Evolutionary conservation across 1,139 yeast species (phyloP), one percentile per base, ranked within the genome.

Genomic region (Yamadazyma kanchanaburiensis): DNA sequence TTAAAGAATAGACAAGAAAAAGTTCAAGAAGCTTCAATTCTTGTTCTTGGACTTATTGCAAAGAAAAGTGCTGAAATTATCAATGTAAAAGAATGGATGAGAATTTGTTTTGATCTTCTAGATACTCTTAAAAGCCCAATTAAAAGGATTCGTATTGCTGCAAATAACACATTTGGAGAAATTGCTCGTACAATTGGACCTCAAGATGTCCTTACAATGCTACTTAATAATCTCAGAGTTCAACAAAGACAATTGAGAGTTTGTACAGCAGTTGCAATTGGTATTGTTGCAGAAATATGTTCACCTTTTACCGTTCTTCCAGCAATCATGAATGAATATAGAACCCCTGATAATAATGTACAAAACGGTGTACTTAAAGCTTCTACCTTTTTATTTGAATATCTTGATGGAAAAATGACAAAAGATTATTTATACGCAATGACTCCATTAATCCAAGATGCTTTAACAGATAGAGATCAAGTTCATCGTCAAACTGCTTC

Each of bases 401-500:
- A 91, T 50, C 80, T 88, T 41, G 94, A 94, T 12, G 85, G 84
- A 6, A 33, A 49, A 12, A 68, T 80, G 63, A 81, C 95, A 0
- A 73, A 77, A 25, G 95, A 87, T 49, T 91, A 94, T 49, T 69
- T 91, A 21, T 87, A 82, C 53, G 80, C 95, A 0, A 75, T 86
- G 2, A 69, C 86, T 0, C 94, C 96, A 0, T 57, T 94, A 25
- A 45, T 94, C 12, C 95, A 88, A 48, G 95, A 91, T 59, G 97
- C 97, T 0, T 61, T 94, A 24, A 84, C 88, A 0, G 96, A 89
- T 51, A 70, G 96, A 37, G 97, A 89, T 50, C 80, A 78, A 28
- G 97, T 91, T 3, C 96, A 91, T 49, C 71, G 98, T 28, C 99
- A 94, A 56, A 91, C 96, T 0, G 96, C 97, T 0, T 87, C 98